Evolutionary conservation across 148 eudicot species (phyloP).

Genomic region (Heliosperma pusillum): DNA sequence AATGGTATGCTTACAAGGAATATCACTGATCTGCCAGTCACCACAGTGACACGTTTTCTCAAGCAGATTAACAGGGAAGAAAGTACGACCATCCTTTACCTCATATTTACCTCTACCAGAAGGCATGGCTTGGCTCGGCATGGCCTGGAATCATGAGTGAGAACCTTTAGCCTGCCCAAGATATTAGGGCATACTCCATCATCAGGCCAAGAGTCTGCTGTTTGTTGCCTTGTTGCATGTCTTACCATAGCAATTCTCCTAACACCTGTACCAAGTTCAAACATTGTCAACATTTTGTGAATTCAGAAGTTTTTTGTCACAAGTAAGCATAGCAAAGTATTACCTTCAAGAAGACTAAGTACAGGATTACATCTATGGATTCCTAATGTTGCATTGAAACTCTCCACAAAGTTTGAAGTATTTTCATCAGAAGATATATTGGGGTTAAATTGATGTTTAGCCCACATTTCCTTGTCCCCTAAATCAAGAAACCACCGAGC

Average conservation of each 20-base stretch:
- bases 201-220: neutral
- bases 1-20: too few relatives aligned
- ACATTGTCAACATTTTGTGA: too few relatives aligned
- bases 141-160: too few relatives aligned
- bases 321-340: too few relatives aligned
- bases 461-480: neutral
- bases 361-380: neutral
- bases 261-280: too few relatives aligned
- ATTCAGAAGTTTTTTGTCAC: too few relatives aligned
- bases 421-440: neutral
- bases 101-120: too few relatives aligned
- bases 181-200: conserved; percentile 11
- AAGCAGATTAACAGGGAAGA: too few relatives aligned
- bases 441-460: neutral
- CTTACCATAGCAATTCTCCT: conserved; percentile 2
- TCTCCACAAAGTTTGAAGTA: neutral
- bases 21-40: too few relatives aligned
- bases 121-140: too few relatives aligned
- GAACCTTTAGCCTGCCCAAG: neutral
- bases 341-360: neutral
- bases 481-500: neutral
- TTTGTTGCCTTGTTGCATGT: conserved; percentile 7
- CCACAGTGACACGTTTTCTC: too few relatives aligned
- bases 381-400: neutral
- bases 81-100: too few relatives aligned